Conservation (phyloP, 2,329 filamentous ascomycete genomes). For the Paracamarosporium sp. region DNA sequence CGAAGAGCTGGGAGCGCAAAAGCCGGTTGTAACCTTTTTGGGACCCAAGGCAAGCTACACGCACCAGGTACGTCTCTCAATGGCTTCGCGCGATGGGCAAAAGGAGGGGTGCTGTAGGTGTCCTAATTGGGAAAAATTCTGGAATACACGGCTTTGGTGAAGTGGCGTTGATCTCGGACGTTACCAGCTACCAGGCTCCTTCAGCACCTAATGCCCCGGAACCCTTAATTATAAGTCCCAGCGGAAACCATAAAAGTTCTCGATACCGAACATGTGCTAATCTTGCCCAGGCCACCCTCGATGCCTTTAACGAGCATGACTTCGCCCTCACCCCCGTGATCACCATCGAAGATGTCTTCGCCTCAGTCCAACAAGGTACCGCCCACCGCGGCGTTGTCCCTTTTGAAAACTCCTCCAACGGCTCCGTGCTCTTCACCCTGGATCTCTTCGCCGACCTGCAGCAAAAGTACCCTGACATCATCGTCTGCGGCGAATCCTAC, state of each 20-base stretch:
- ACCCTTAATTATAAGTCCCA: too few species aligned
- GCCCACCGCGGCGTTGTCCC: conserved; percentile 82
- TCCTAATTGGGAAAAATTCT: not conserved
- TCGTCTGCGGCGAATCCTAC: conserved; percentile 84
- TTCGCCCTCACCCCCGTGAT: conserved; percentile 48
- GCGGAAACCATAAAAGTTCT: not conserved
- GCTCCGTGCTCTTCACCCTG: conserved; percentile 86
- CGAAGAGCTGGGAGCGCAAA: conserved; percentile 11
- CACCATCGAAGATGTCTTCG: conserved; percentile 74
- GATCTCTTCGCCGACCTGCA: conserved; percentile 84
- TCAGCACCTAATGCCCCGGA: not conserved
- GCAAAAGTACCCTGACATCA: conserved; percentile 68
- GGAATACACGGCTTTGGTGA: not conserved
- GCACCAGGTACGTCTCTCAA: conserved; percentile 63
- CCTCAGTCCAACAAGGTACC: conserved; percentile 71
- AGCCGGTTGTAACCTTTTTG: conserved; percentile 61
- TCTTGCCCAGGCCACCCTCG: conserved; percentile 59
- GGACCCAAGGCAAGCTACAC: conserved; percentile 72
- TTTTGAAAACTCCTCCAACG: conserved; percentile 96
- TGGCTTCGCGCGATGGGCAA: not conserved
- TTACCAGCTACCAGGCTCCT: not conserved
- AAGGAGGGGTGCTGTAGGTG: not conserved
- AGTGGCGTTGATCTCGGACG: not conserved
- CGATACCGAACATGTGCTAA: not conserved
- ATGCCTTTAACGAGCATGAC: conserved; percentile 52